Conservation (phyloP, 164 flowering plant species). For the Liriodendron chinense region DNA sequence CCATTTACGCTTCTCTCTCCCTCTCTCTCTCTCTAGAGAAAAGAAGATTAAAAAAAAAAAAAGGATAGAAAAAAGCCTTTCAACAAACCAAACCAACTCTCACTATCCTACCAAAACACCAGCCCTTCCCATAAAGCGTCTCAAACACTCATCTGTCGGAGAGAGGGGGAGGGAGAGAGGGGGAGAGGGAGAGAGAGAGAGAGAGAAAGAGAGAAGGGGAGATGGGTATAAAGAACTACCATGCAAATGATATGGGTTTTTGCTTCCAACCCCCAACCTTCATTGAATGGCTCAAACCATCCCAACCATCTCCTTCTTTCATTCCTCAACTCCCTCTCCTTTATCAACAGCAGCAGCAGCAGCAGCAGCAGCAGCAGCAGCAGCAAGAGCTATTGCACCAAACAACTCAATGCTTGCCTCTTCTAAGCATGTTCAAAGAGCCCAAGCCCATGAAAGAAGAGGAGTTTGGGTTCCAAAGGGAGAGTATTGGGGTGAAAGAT, state of each 20-base stretch:
- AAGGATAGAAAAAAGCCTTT: conserved; percentile 10
- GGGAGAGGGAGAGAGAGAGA: not conserved
- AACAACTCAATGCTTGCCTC: conserved; percentile 49
- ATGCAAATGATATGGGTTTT: conserved; percentile 29
- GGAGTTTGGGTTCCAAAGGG: conserved; percentile 12
- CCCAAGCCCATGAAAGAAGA: conserved; percentile 34
- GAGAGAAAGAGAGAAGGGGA: conserved; percentile 23
- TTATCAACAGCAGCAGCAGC: conserved; percentile 20
- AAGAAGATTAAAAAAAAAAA: conserved; percentile 6
- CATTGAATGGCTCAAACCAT: conserved; percentile 83
- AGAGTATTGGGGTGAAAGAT: conserved; percentile 20
- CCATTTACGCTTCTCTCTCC: not conserved
- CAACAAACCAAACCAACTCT: conserved; percentile 34
- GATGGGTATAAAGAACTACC: conserved; percentile 42
- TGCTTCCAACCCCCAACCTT: conserved; percentile 49
- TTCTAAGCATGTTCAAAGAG: conserved; percentile 51
- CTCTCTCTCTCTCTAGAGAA: conserved; percentile 18
- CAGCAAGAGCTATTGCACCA: conserved; percentile 12
- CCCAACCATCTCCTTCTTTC: conserved; percentile 23
- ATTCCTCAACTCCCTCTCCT: conserved; percentile 23
- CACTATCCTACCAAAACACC: conserved; percentile 25
- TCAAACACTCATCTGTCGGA: conserved; percentile 15
- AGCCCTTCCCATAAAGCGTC: conserved; percentile 36
- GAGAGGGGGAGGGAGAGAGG: not conserved
- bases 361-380: conserved; percentile 13